Evolutionary conservation across 2,329 filamentous ascomycete genomes (phyloP).

Genomic region (Xylaria hypoxylon): DNA sequence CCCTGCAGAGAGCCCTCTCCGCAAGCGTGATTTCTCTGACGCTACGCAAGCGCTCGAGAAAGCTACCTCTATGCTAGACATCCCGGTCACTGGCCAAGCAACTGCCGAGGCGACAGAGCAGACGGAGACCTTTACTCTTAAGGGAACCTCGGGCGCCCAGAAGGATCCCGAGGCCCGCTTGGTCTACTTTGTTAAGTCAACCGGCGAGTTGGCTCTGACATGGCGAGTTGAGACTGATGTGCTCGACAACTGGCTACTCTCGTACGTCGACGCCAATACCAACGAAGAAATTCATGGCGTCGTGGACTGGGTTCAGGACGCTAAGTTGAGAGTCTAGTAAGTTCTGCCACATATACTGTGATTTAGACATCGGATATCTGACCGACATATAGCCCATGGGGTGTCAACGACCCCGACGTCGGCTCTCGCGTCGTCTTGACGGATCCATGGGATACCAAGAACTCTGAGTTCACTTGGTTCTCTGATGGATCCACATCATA

Average conservation of each 20-base stretch:
- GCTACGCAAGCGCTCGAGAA: constrained; percentile 58
- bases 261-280: constrained; percentile 65
- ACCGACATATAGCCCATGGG: constrained; percentile 59
- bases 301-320: constrained; percentile 68
- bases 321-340: constrained; percentile 66
- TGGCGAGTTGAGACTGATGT: constrained; percentile 72
- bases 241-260: constrained; percentile 67
- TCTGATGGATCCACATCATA: constrained; percentile 60
- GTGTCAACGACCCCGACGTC: constrained; percentile 64
- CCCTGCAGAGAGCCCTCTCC: constrained; percentile 55
- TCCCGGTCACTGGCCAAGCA: constrained; percentile 57
- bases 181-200: constrained; percentile 64
- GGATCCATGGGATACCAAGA: constrained; percentile 60
- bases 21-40: constrained; percentile 57
- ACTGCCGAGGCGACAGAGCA: constrained; percentile 54
- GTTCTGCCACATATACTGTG: constrained; percentile 31
- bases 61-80: constrained; percentile 54
- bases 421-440: constrained; percentile 58
- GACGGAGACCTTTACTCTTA: constrained; percentile 58
- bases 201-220: constrained; percentile 60
- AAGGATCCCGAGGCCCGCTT: constrained; percentile 66
- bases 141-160: constrained; percentile 60
- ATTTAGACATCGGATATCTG: constrained; percentile 19
- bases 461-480: constrained; percentile 67
- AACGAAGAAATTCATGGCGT: constrained; percentile 63